Evolutionary conservation across 495 filamentous ascomycete species (phyloP), one percentile per base, ranked within the genome.

Genomic region (Echria macrotheca): DNA sequence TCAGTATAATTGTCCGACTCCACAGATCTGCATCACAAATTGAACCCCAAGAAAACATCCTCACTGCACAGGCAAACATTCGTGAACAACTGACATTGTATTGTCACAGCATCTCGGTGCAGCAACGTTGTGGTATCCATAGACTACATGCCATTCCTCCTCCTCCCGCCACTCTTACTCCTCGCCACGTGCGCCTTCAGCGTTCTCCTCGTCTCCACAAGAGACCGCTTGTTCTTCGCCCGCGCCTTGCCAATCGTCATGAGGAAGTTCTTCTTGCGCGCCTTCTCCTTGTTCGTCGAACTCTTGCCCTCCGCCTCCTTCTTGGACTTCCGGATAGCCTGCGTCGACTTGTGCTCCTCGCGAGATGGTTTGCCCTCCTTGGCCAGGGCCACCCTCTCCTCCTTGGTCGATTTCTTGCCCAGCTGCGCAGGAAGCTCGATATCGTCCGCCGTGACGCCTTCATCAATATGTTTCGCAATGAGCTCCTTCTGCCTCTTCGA

Each of bases 251-350:
- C 87, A 29, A 97, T 66, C 23, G 90, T 96, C 94, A 99, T 99
- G 59, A 97, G 63, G 67, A 97, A 94, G 65, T 97, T 97, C 82
- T 99, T 97, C 74, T 83, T 85, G 43, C 91, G 74, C 22, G 86
- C 82, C 78, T 99, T 99, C 76, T 99, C 94, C 76, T 87, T 87
- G 71, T 99, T 99, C 57, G 93, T 99, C 4, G 87, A 87, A 67
- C 86, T 91, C 78, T 97, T 96, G 50, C 89, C 87, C 71, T 90
- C 79, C 12, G 80, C 78, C 55, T 82, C 79, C 76, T 94, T 95
- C 68, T 86, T 85, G 65, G 88, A 77, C 71, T 90, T 87, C 41
- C 85, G 76, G 59, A 81, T 81, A 7, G 89, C 88, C 46, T 85
- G 81, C 50, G 85, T 88, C 50, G 80, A 84, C 75, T 89, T 89